These are phyloP conservation scores for Leishmania gerbilli DNA, from an alignment of 208 protist genomes.

Conservation along the genomic window DNA sequence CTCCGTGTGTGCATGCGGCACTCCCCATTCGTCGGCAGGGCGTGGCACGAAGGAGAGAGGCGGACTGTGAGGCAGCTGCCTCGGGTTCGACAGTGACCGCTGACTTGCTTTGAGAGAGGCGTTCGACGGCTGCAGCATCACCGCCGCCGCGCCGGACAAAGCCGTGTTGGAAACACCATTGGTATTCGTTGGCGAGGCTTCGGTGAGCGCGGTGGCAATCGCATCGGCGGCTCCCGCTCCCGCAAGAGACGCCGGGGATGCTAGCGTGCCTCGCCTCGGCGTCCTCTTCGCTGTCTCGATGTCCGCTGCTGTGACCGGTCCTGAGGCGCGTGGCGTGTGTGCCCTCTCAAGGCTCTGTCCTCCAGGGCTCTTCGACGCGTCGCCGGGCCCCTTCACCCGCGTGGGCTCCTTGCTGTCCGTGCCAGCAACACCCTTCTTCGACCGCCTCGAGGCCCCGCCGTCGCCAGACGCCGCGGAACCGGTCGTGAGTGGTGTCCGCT, in stretches of 20 bases:
- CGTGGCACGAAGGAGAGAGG: conserved; percentile 21
- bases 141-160: neutral
- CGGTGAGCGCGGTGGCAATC: neutral
- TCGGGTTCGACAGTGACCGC: no score
- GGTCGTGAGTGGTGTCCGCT: neutral
- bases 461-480: neutral
- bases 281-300: neutral
- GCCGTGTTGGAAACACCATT: neutral
- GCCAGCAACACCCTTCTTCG: neutral
- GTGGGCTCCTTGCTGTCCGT: neutral
- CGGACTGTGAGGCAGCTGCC: conserved; percentile 11
- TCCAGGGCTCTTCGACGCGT: neutral
- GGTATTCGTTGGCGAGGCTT: neutral
- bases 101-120: neutral
- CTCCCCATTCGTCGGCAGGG: conserved; percentile 58
- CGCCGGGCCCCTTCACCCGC: neutral
- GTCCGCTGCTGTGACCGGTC: neutral
- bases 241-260: neutral
- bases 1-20: conserved; percentile 27
- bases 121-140: neutral
- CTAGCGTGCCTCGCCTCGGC: neutral
- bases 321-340: no score
- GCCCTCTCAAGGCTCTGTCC: neutral
- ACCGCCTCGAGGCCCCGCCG: neutral
- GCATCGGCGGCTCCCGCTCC: neutral